A percentile compares a stretch with the other conserved stretches of the same genome.
Conservation (phyloP, 805 yeast species). For the Priceomyces melissophilus region DNA sequence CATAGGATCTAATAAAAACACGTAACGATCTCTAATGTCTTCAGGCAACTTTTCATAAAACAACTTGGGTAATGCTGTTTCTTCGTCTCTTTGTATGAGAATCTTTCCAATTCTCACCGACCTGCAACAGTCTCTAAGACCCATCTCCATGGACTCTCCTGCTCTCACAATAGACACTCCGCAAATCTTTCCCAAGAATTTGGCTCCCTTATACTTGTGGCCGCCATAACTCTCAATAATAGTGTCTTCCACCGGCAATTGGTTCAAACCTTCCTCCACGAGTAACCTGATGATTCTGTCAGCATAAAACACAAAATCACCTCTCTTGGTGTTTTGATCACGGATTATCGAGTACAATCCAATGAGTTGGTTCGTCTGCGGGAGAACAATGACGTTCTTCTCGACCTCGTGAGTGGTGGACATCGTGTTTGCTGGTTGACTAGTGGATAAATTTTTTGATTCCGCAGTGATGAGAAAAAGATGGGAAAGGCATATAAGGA, state of each 20-base stretch:
- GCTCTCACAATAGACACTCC: constrained; percentile 98
- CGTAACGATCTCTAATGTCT: constrained; percentile 85
- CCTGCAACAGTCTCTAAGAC: constrained; percentile 94
- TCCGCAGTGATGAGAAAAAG: too few relatives aligned
- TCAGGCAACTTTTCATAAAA: constrained; percentile 93
- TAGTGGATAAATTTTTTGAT: background rate
- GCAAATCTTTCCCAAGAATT: constrained; percentile 88
- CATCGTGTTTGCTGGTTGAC: constrained; percentile 8
- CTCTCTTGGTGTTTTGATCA: constrained; percentile 72
- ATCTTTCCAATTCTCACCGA: constrained; percentile 96
- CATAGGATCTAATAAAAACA: constrained; percentile 93
- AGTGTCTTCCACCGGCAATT: constrained; percentile 77
- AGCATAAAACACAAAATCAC: constrained; percentile 92
- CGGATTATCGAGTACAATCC: constrained; percentile 91
- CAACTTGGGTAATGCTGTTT: constrained; percentile 88
- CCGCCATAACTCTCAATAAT: constrained; percentile 76
- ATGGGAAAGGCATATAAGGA: background rate
- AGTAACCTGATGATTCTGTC: constrained; percentile 90
- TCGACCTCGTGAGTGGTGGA: constrained; percentile 17
- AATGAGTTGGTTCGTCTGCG: constrained; percentile 84
- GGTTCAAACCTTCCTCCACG: constrained; percentile 94
- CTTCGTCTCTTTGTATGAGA: constrained; percentile 96
- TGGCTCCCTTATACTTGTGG: constrained; percentile 67
- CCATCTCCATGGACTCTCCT: constrained; percentile 99
- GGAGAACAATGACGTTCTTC: constrained; percentile 64